A percentile compares a stretch with the other conserved stretches of the same genome.
Evolutionary conservation across 768 basidiomycete species (phyloP).

Genomic region (Psilocybe azurescens): DNA sequence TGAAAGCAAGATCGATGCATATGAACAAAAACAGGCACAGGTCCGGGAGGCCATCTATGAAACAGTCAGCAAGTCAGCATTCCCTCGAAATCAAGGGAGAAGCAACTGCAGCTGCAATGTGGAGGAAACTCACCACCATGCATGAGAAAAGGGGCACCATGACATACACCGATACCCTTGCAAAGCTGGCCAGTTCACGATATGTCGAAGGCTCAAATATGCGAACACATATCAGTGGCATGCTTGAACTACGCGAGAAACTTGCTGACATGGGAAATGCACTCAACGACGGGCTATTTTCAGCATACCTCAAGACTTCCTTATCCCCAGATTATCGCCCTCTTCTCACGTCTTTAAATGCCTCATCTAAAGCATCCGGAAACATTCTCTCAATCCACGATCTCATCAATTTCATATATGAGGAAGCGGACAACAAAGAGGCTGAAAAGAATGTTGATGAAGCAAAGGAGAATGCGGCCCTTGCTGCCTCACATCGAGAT

Average conservation of each 20-base stretch:
- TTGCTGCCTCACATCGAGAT: slow-evolving; percentile 14
- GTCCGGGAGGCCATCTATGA: slow-evolving; percentile 30
- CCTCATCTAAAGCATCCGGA: slow-evolving; percentile 7
- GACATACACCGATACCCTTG: slow-evolving; percentile 22
- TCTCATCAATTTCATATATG: slow-evolving; percentile 18
- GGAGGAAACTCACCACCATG: slow-evolving; percentile 28
- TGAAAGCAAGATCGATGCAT: slow-evolving; percentile 29
- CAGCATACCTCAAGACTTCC: slow-evolving; percentile 18
- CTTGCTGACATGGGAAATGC: slow-evolving; percentile 15
- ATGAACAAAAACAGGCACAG: slow-evolving; percentile 29
- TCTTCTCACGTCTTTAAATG: slow-evolving; percentile 21
- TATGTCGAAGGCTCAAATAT: slow-evolving; percentile 24
- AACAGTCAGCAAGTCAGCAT: slow-evolving; percentile 24
- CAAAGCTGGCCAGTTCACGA: slow-evolving; percentile 24
- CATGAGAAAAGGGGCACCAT: slow-evolving; percentile 26
- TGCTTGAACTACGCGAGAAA: slow-evolving; percentile 37
- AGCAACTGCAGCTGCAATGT: slow-evolving; percentile 21
- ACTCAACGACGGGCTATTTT: slow-evolving; percentile 8
- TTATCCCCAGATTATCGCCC: slow-evolving; percentile 14
- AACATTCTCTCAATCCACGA: slow-evolving; percentile 9
- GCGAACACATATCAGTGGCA: slow-evolving; percentile 18
- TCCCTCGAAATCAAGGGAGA: slow-evolving; percentile 28
- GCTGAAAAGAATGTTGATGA: slow-evolving; percentile 21
- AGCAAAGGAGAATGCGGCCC: slow-evolving; percentile 22
- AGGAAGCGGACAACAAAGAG: slow-evolving; percentile 14